Conservation (phyloP, 1,284 basidiomycete genomes). For the Sanghuangporus baumii region DNA sequence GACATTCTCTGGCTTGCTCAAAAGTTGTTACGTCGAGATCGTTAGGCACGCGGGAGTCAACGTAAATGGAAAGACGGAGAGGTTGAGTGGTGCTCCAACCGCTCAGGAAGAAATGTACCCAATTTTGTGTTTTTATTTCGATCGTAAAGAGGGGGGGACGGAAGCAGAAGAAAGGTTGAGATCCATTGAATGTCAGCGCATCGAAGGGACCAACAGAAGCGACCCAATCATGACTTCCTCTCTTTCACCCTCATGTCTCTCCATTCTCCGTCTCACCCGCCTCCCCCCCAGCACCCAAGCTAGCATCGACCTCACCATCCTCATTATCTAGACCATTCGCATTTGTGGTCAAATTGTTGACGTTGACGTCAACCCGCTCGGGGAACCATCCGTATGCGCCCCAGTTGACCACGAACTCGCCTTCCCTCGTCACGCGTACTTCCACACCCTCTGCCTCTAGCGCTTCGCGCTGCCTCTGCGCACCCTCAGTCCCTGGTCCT, state of each 20-base stretch:
- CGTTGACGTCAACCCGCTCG: slow-evolving; percentile 22
- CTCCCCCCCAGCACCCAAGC: background rate
- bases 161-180: background rate
- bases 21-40: no score
- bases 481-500: slow-evolving; percentile 68
- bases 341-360: background rate
- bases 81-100: no score
- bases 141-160: background rate
- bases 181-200: background rate
- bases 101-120: background rate
- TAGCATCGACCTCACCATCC: slow-evolving; percentile 17
- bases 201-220: background rate
- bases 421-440: slow-evolving; percentile 41
- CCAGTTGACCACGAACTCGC: slow-evolving; percentile 47
- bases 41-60: no score
- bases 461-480: slow-evolving; percentile 57
- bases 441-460: slow-evolving; percentile 70
- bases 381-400: slow-evolving; percentile 59
- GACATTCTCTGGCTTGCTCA: no score
- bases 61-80: no score
- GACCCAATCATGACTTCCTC: background rate
- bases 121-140: background rate
- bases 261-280: background rate
- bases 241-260: background rate
- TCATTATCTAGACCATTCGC: background rate